These are phyloP conservation scores for Artomyces pyxidatus DNA, from an alignment of 768 basidiomycete genomes.

Conservation along the genomic window DNA sequence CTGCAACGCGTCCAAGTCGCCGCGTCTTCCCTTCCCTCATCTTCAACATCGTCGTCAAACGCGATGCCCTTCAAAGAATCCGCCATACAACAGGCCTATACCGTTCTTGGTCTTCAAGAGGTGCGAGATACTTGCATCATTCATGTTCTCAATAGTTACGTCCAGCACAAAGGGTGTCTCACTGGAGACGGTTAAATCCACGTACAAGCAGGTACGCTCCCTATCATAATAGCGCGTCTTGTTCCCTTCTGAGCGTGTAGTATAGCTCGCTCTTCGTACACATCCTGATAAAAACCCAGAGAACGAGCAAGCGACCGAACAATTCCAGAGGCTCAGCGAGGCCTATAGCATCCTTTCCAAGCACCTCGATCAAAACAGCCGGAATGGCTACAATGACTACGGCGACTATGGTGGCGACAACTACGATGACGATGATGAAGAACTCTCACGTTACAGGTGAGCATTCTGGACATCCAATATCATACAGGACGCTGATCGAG, in stretches of 20 bases:
- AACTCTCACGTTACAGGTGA: constrained; percentile 40
- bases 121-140: constrained; percentile 26
- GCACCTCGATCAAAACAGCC: constrained; percentile 34
- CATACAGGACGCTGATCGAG: no score
- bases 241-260: not conserved
- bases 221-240: not conserved
- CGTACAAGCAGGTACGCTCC: constrained; percentile 54
- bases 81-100: constrained; percentile 30
- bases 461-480: no score
- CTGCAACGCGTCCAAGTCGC: not conserved
- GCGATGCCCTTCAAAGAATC: constrained; percentile 26
- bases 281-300: constrained; percentile 75
- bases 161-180: constrained; percentile 41
- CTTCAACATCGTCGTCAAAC: constrained; percentile 29
- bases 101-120: constrained; percentile 44
- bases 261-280: constrained; percentile 52
- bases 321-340: constrained; percentile 63
- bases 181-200: constrained; percentile 54
- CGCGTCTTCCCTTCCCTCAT: not conserved
- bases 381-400: constrained; percentile 18
- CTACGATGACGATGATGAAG: constrained; percentile 26
- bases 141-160: no score
- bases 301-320: constrained; percentile 53
- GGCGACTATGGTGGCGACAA: constrained; percentile 31
- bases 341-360: constrained; percentile 58